These are phyloP conservation scores for Fraxinus platypoda DNA, from an alignment of 305 asterid species.

Conservation along the genomic window DNA sequence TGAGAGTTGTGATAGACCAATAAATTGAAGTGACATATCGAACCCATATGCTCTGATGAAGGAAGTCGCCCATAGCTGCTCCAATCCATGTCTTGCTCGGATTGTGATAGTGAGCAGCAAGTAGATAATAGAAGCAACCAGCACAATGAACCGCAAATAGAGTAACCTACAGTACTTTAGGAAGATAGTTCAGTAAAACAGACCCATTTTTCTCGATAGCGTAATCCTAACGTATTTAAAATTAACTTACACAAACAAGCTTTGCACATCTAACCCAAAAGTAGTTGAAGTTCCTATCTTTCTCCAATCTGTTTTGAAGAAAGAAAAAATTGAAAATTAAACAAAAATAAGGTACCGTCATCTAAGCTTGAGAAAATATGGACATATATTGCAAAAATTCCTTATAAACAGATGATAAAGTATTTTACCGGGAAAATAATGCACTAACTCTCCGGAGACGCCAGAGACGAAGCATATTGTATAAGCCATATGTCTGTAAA, in stretches of 20 bases:
- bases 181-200: conserved; percentile 1
- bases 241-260: conserved; percentile 71
- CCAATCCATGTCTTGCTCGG: conserved; percentile 85
- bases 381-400: neutral
- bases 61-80: conserved; percentile 47
- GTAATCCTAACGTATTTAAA: neutral
- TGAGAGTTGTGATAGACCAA: conserved; percentile 84
- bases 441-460: conserved; percentile 89
- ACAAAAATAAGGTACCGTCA: neutral
- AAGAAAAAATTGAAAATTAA: neutral
- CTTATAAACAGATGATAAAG: conserved; percentile 9
- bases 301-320: conserved; percentile 66
- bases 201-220: neutral
- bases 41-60: conserved; percentile 51
- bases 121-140: conserved; percentile 77
- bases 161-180: conserved; percentile 54
- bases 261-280: conserved; percentile 79
- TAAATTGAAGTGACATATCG: conserved; percentile 71
- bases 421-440: conserved; percentile 63
- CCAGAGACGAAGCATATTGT: conserved; percentile 95
- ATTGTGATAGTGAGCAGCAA: conserved; percentile 67
- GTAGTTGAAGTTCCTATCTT: conserved; percentile 82
- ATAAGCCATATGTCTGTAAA: conserved; percentile 59
- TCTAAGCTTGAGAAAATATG: neutral
- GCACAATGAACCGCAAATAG: conserved; percentile 89